Evolutionary conservation across 2,329 filamentous ascomycete genomes (phyloP).

Genomic region (Talaromyces marneffei): DNA sequence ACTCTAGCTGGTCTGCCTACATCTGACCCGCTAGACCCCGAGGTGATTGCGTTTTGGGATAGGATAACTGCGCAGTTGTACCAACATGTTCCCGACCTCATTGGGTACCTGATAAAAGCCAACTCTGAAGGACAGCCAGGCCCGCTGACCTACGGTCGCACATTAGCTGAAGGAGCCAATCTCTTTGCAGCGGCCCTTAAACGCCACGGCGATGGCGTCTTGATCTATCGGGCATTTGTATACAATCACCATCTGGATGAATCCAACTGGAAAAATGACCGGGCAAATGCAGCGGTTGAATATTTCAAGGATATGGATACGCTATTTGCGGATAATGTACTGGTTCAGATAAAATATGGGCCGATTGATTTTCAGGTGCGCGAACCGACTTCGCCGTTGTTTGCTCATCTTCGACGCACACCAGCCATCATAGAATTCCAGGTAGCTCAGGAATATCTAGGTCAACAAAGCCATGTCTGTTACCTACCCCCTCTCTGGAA

Average conservation of each 20-base stretch:
- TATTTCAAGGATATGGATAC: constrained; percentile 61
- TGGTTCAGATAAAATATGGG: constrained; percentile 68
- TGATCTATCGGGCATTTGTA: constrained; percentile 69
- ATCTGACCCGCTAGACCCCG: constrained; percentile 59
- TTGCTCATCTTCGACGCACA: constrained; percentile 47
- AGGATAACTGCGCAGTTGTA: constrained; percentile 57
- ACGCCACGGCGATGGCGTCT: constrained; percentile 52
- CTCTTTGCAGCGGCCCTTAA: constrained; percentile 57
- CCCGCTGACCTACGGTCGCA: constrained; percentile 63
- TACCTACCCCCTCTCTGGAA: constrained; percentile 66
- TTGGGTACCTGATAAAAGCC: constrained; percentile 65
- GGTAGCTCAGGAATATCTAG: constrained; percentile 64
- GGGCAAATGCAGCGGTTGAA: constrained; percentile 64
- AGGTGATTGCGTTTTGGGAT: constrained; percentile 59
- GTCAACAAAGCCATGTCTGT: constrained; percentile 63
- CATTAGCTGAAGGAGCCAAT: constrained; percentile 62
- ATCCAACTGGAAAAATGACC: constrained; percentile 59
- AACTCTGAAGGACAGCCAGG: constrained; percentile 66
- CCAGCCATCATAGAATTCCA: constrained; percentile 58
- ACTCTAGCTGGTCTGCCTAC: constrained; percentile 52
- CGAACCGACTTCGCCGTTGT: constrained; percentile 61
- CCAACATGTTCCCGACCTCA: constrained; percentile 57
- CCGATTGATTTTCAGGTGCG: constrained; percentile 70
- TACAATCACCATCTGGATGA: constrained; percentile 55
- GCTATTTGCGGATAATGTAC: constrained; percentile 63